Evolutionary conservation across 2,329 filamentous ascomycete genomes (phyloP).

Genomic region (Phaeosphaeria sp.): DNA sequence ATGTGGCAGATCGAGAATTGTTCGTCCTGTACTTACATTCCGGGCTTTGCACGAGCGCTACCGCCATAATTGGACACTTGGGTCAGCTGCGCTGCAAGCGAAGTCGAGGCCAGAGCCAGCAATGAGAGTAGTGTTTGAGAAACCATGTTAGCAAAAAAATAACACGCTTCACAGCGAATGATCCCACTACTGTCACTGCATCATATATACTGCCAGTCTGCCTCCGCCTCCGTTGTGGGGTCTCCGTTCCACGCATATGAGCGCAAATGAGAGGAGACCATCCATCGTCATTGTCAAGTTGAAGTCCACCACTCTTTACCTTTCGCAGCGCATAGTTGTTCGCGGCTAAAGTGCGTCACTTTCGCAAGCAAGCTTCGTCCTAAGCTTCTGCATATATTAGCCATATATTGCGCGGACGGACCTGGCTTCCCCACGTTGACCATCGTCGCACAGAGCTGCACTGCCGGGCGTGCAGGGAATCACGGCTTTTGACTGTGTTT

Average conservation of each 20-base stretch:
- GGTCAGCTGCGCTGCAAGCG: conserved; percentile 32
- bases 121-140: conserved; percentile 15
- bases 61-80: conserved; percentile 37
- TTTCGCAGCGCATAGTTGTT: neutral
- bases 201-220: neutral
- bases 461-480: neutral
- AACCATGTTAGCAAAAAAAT: conserved; percentile 19
- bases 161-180: neutral
- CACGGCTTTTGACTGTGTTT: neutral
- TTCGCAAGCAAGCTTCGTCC: conserved; percentile 32
- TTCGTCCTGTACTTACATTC: conserved; percentile 24
- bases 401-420: conserved; percentile 12
- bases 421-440: conserved; percentile 23
- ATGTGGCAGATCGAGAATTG: neutral
- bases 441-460: neutral
- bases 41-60: conserved; percentile 32
- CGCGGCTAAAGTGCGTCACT: conserved; percentile 23
- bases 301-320: neutral
- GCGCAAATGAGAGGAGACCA: neutral
- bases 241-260: neutral
- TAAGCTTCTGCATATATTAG: conserved; percentile 26
- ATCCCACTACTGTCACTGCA: neutral
- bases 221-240: conserved; percentile 8
- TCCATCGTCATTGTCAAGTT: neutral
- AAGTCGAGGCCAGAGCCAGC: conserved; percentile 15